phyloP scores from a whole-genome alignment of 768 basidiomycete genomes.

The Amanita subjunquillea region DNA sequence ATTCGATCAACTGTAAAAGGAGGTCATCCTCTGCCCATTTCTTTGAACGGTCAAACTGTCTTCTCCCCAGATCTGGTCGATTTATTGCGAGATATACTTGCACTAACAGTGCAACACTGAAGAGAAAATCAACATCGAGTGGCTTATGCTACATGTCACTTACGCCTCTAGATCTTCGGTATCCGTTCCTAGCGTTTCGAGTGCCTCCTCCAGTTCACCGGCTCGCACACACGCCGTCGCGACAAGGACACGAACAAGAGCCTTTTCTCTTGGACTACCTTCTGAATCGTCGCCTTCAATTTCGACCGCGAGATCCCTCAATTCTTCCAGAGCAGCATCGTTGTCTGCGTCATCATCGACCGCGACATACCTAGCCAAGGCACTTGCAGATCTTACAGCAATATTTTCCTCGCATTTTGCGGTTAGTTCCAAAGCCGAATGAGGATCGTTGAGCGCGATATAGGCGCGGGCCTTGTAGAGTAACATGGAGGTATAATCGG shows the following conservation, averaged over 20 bases:
- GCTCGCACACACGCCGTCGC: constrained; percentile 82
- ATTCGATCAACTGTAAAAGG: constrained; percentile 83
- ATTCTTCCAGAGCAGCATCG: constrained; percentile 62
- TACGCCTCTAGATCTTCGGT: constrained; percentile 84
- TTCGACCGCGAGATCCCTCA: constrained; percentile 81
- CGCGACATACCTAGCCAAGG: constrained; percentile 63
- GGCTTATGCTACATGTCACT: constrained; percentile 18
- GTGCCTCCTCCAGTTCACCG: constrained; percentile 83
- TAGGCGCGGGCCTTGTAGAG: constrained; percentile 73
- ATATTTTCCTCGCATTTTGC: constrained; percentile 52
- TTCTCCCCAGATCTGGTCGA: constrained; percentile 79
- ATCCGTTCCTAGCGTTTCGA: constrained; percentile 76
- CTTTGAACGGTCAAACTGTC: constrained; percentile 76
- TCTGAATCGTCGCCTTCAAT: constrained; percentile 73
- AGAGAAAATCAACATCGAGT: not conserved
- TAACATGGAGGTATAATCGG: constrained; percentile 54
- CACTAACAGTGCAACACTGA: constrained; percentile 70
- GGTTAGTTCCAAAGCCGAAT: constrained; percentile 46
- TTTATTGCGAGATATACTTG: constrained; percentile 89
- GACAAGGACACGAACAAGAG: constrained; percentile 66
- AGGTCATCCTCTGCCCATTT: constrained; percentile 85
- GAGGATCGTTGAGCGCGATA: constrained; percentile 56
- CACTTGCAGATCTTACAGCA: constrained; percentile 57
- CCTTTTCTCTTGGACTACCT: constrained; percentile 57
- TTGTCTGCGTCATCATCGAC: constrained; percentile 31